These are phyloP conservation scores for Aspergillus ochraceoroseus DNA, from an alignment of 2,329 filamentous ascomycete genomes.

Conservation along the genomic window DNA sequence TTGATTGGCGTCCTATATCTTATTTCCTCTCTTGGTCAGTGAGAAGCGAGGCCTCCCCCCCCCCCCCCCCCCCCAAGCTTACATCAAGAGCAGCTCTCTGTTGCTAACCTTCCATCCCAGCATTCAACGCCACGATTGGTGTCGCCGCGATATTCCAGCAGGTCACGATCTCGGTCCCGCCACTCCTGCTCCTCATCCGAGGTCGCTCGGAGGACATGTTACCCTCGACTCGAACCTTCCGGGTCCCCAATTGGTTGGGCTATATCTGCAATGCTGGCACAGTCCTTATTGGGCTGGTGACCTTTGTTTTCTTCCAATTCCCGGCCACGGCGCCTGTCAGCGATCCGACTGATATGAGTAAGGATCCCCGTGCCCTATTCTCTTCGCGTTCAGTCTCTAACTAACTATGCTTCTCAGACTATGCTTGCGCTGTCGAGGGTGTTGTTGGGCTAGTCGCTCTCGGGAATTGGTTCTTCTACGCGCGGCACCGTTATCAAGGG, in stretches of 20 bases:
- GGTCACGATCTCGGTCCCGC: constrained; percentile 27
- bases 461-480: constrained; percentile 24
- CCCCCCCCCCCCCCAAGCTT: too few relatives aligned
- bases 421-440: constrained; percentile 19
- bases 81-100: too few relatives aligned
- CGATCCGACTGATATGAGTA: constrained; percentile 32
- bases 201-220: constrained; percentile 23
- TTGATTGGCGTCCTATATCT: constrained; percentile 30
- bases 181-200: constrained; percentile 26
- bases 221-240: constrained; percentile 13
- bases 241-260: constrained; percentile 23
- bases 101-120: too few relatives aligned
- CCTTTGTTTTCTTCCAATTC: constrained; percentile 31
- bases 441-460: constrained; percentile 19
- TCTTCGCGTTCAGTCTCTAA: not conserved
- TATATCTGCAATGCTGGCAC: constrained; percentile 28
- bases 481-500: constrained; percentile 29
- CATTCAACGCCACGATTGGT: constrained; percentile 29
- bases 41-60: too few relatives aligned
- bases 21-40: constrained; percentile 23
- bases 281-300: constrained; percentile 23
- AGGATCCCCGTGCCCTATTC: too few relatives aligned
- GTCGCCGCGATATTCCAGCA: constrained; percentile 19
- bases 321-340: constrained; percentile 27
- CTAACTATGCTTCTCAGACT: constrained; percentile 14